A percentile compares a stretch with the other conserved stretches of the same genome.
These are phyloP conservation scores for Trichophyton benhamiae DNA, from an alignment of 2,329 filamentous ascomycete genomes.

Conservation along the genomic window DNA sequence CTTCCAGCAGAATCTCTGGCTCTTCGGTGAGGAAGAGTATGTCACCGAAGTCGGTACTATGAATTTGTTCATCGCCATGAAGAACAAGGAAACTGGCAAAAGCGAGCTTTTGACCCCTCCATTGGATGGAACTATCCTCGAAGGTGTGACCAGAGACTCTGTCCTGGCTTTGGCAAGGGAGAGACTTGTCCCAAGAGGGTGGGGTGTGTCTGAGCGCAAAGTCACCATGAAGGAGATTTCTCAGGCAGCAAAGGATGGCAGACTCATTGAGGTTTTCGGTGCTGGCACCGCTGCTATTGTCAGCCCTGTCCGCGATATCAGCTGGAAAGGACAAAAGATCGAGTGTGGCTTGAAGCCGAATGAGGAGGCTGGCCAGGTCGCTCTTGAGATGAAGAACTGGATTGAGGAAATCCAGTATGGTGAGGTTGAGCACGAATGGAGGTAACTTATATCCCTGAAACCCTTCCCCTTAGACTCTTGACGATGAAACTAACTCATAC, in stretches of 20 bases:
- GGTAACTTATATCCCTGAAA: constrained; percentile 38
- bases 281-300: constrained; percentile 90
- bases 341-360: constrained; percentile 69
- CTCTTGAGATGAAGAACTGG: constrained; percentile 85
- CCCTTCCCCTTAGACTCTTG: not conserved
- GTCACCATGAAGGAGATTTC: constrained; percentile 80
- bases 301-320: constrained; percentile 75
- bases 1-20: constrained; percentile 96
- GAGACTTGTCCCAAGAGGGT: constrained; percentile 70
- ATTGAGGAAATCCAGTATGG: constrained; percentile 94
- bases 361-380: constrained; percentile 79
- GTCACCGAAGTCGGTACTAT: constrained; percentile 97
- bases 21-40: constrained; percentile 90
- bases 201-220: constrained; percentile 79
- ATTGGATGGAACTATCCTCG: constrained; percentile 88
- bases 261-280: constrained; percentile 86
- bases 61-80: constrained; percentile 88
- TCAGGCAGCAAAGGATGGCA: constrained; percentile 69
- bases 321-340: constrained; percentile 71
- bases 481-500: not conserved
- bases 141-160: constrained; percentile 87
- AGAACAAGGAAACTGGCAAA: constrained; percentile 74
- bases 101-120: constrained; percentile 92
- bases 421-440: constrained; percentile 86
- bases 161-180: constrained; percentile 78